Percentiles rank a stretch among this genome's conserved stretches.
Evolutionary conservation across 73 alveolate genomes (phyloP).

Genomic region (Durusdinium trenchii): DNA sequence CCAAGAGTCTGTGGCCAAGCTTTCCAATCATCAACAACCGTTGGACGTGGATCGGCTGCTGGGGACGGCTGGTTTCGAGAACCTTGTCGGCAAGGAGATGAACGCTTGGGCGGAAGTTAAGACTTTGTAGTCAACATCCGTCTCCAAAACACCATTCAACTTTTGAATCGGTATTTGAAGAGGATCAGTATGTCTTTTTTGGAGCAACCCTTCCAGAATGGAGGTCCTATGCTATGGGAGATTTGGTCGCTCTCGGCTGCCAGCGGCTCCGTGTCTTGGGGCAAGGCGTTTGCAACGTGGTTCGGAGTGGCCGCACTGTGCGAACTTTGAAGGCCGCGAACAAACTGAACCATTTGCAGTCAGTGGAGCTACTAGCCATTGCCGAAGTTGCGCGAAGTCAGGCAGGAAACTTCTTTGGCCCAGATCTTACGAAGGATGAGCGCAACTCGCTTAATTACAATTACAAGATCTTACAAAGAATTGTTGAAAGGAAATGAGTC

Average conservation of each 20-base stretch:
- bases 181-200: not conserved
- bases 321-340: not conserved
- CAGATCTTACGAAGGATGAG: constrained; percentile 82
- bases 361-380: too few species aligned
- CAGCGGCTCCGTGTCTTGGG: constrained; percentile 56
- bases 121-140: not conserved
- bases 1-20: not conserved
- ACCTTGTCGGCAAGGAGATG: not conserved
- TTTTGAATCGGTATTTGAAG: not conserved
- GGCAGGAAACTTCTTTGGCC: constrained; percentile 91
- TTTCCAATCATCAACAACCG: not conserved
- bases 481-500: not conserved
- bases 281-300: constrained; percentile 22
- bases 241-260: constrained; percentile 77
- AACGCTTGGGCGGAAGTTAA: not conserved
- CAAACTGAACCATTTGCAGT: not conserved
- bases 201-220: not conserved
- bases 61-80: constrained; percentile 69
- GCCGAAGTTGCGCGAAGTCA: not conserved
- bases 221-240: constrained; percentile 57
- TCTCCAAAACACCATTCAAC: not conserved
- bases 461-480: not conserved
- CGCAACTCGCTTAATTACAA: not conserved
- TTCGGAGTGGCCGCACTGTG: not conserved
- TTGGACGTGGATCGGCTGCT: constrained; percentile 57